Evolutionary conservation across 1,139 yeast genomes (phyloP).

Genomic region (Sporopachydermia cereana): DNA sequence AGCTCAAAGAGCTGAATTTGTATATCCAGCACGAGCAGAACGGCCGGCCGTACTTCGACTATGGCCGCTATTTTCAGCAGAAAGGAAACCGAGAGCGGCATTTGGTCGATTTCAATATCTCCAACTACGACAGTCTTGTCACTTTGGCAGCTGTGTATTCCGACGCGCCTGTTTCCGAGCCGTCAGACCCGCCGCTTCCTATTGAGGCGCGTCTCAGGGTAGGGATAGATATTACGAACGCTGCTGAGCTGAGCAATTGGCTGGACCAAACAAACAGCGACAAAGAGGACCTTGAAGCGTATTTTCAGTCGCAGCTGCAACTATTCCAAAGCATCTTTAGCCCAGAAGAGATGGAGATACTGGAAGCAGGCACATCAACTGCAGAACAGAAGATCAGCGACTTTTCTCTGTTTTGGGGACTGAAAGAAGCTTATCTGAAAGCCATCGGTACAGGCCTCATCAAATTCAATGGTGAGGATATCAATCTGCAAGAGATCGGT

Average conservation of each 20-base stretch:
- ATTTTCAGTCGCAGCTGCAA: not conserved
- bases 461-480: conserved; percentile 5
- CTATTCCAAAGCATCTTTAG: not conserved
- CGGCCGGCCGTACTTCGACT: conserved; percentile 5
- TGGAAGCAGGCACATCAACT: not conserved
- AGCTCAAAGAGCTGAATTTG: not conserved
- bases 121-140: not conserved
- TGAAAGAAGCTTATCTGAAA: conserved; percentile 3
- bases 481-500: not conserved
- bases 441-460: conserved; percentile 5
- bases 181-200: too few relatives aligned
- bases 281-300: not conserved
- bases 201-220: not conserved
- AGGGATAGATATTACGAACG: conserved; percentile 4
- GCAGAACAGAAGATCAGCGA: not conserved
- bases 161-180: not conserved
- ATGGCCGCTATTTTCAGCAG: not conserved
- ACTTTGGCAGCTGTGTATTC: conserved; percentile 3
- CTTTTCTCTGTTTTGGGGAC: conserved; percentile 1
- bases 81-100: not conserved
- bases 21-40: not conserved
- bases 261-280: not conserved
- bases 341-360: not conserved
- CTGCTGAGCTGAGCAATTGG: not conserved
- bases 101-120: conserved; percentile 3